Percentiles rank a stretch among this genome's conserved stretches.
Conservation (phyloP, 805 yeast species). For the Pichia eremophila region DNA sequence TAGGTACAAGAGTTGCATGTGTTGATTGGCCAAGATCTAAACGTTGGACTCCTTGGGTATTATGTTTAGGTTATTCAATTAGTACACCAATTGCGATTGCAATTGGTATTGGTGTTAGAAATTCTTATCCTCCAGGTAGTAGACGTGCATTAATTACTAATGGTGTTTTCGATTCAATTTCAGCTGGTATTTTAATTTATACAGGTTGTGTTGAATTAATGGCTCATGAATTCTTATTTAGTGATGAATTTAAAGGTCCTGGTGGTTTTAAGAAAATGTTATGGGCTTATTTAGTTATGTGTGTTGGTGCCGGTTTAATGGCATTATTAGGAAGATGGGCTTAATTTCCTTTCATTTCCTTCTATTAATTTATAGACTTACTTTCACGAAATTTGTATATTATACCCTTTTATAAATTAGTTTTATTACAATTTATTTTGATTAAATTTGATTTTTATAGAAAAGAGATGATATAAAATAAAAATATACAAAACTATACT, state of each 20-base stretch:
- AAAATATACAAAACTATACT: background rate
- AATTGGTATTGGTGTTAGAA: constrained; percentile 68
- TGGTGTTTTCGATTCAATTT: constrained; percentile 67
- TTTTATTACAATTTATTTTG: no score
- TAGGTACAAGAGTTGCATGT: constrained; percentile 67
- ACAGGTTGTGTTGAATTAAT: constrained; percentile 70
- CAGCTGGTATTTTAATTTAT: constrained; percentile 70
- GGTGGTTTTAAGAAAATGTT: constrained; percentile 42
- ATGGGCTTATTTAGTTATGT: constrained; percentile 43
- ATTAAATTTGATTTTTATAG: no score
- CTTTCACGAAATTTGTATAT: background rate
- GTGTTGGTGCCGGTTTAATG: constrained; percentile 68
- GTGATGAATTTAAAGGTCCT: constrained; percentile 56
- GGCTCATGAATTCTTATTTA: constrained; percentile 65
- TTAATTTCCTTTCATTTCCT: constrained; percentile 14
- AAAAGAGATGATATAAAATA: background rate
- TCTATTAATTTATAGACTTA: background rate
- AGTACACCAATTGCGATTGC: constrained; percentile 71
- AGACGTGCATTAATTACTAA: constrained; percentile 52
- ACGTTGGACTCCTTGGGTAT: constrained; percentile 48
- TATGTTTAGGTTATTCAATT: constrained; percentile 41
- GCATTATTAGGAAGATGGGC: constrained; percentile 74
- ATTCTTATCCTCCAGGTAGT: constrained; percentile 49
- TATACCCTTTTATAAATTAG: background rate
- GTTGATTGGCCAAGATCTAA: constrained; percentile 35